Evolutionary conservation across 2,329 filamentous ascomycete genomes (phyloP), one percentile per base, ranked within the genome.

Genomic region (Exophiala dermatitidis): DNA sequence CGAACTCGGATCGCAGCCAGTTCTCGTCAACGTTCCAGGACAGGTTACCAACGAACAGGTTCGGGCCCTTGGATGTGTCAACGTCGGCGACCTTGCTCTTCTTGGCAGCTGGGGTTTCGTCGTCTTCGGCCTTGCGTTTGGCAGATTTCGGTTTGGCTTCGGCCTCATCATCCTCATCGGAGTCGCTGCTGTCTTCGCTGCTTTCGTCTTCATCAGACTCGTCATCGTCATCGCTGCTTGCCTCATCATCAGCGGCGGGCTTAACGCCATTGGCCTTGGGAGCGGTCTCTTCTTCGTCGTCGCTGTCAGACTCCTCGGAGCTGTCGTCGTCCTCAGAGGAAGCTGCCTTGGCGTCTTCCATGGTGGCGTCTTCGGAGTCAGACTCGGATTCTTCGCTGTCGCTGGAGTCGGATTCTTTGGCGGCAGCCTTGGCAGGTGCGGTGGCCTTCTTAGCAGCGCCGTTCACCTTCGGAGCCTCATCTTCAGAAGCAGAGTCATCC

Each of bases 11-110:
- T 62, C 80, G 78, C 60, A 96, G 83, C 74, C 81, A 82, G 60
- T 90, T 83, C 71, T 95, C 90, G 64, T 94, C 88, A 49, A 95
- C 77, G 68, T 84, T 88, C 90, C 90, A 96, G 72, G 87, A 89
- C 60, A 96, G 78, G 77, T 89, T 91, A 63, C 90, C 90, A 61
- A 90, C 83, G 71, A 95, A 96, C 50, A 96, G 83, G 65, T 90
- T 95, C 62, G 67, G 60, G 32, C 76, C 75, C 65, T 75, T 71
- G 54, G 77, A 70, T 60, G 64, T 67, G 50, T 68, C 70, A 42
- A 68, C 69, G 37, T 61, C 69, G 3, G 29, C 46, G 33, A 69
- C 69, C 56, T 68, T 72, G 67, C 77, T 74, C 78, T 89, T 88
- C 69, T 78, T 77, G 48, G 72, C 64, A 32, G 64, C 64, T 37